Percentiles rank a stretch among this genome's conserved stretches.
These are phyloP conservation scores for Irpex sp. DNA, from an alignment of 1,284 basidiomycete genomes.

Conservation along the genomic window DNA sequence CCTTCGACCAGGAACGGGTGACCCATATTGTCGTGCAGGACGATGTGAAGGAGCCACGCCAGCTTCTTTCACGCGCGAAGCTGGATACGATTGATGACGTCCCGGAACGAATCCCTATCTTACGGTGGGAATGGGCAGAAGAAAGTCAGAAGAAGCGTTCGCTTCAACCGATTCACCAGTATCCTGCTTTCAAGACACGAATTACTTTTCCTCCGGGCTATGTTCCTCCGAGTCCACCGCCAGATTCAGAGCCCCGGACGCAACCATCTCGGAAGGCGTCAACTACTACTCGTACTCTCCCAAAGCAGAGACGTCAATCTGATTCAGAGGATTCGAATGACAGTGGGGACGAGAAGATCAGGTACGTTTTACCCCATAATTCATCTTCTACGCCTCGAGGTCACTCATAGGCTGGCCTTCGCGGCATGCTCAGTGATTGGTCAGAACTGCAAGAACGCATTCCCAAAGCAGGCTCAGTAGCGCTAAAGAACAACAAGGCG, in stretches of 20 bases:
- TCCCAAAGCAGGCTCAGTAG: background rate
- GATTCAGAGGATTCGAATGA: background rate
- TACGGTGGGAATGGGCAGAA: conserved; percentile 60
- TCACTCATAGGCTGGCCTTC: background rate
- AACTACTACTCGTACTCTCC: background rate
- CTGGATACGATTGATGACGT: conserved; percentile 50
- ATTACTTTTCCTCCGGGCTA: conserved; percentile 1
- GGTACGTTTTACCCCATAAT: background rate
- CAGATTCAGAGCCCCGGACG: background rate
- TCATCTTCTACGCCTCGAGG: background rate
- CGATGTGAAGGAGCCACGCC: conserved; percentile 21
- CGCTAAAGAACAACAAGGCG: conserved; percentile 11
- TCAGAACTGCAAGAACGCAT: background rate
- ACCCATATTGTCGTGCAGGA: conserved; percentile 65
- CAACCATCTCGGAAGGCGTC: background rate
- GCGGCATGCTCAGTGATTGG: background rate
- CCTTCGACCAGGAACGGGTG: conserved; percentile 47
- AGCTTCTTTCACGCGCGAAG: conserved; percentile 35
- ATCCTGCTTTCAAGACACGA: conserved; percentile 6
- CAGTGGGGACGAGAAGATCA: background rate
- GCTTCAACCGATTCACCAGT: conserved; percentile 2
- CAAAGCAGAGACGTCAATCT: background rate
- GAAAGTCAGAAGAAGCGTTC: conserved; percentile 11
- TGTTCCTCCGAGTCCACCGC: background rate
- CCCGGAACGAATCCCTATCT: conserved; percentile 56